Evolutionary conservation across 176 grass and related monocot species (phyloP), one percentile per base, ranked within the genome.

Genomic region (Eleusine indica): DNA sequence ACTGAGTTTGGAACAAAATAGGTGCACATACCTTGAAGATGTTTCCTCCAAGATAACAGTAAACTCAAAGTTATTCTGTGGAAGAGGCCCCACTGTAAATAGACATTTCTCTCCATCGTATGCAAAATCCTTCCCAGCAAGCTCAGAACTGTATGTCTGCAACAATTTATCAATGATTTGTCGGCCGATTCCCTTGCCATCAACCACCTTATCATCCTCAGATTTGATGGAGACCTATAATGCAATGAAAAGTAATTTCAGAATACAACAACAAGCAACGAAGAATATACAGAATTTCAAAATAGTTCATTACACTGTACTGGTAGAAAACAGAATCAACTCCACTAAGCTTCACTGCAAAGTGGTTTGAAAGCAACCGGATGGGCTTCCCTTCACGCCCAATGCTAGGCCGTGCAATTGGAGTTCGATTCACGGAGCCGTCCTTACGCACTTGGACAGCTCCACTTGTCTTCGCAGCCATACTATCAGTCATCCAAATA

Each of bases 81-180:
- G 92, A 60, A 97, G 82, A 81, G 90, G 86, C 2, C 92, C 95
- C 48, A 94, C 88, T 58, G 92, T 94, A 79, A 97, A 97, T 78
- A 97, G 76, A 66, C 84, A 93, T 82, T 94, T 97, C 60, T 94
- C 92, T 32, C 95, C 95, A 86, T 97, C 95, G 51, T 93, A 97
- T 46, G 88, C 95, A 86, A 97, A 94, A 41, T 89, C 83, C 79
- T 97, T 97, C 64, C 90, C 90, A 29, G 68, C 81, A 90, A 97
- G 84, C 65, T 97, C 95, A 73, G 90, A 91, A 80, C 88, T 75
- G 35, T 97, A 97, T 71, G 87, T 94, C 49, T 94, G 90, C 73
- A 90, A 76, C 62, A 97, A 47, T 73, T 91, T 97, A 65, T 94
- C 90, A 38, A 97, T 84, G 51, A 97, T 67, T 57, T 93, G 93